Percentiles rank a stretch among this genome's conserved stretches.
Evolutionary conservation across 2,329 filamentous ascomycete genomes (phyloP).

Genomic region (Monilinia vaccinii-corymbosi): DNA sequence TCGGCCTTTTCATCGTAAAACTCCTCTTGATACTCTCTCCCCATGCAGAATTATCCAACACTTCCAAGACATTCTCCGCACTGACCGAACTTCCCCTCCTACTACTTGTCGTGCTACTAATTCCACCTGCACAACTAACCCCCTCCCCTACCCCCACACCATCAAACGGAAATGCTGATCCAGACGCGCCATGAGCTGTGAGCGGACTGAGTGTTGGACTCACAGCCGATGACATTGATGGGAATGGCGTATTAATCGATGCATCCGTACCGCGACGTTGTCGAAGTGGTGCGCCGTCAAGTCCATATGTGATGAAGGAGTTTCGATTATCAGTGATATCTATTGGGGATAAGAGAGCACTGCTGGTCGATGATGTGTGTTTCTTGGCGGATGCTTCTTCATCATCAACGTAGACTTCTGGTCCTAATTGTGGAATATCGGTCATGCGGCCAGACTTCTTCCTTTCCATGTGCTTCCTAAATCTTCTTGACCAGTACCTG

Average conservation of each 20-base stretch:
- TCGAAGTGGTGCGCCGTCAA: constrained; percentile 21
- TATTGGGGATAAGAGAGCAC: constrained; percentile 21
- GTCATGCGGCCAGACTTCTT: constrained; percentile 72
- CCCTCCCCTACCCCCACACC: constrained; percentile 13
- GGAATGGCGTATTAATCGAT: constrained; percentile 6
- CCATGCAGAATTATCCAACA: constrained; percentile 86
- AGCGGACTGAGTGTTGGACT: constrained; percentile 20
- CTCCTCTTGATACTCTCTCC: constrained; percentile 85
- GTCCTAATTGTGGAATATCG: constrained; percentile 67
- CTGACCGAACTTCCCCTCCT: constrained; percentile 62
- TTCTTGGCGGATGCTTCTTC: constrained; percentile 38
- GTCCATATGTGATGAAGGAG: constrained; percentile 26
- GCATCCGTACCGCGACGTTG: constrained; percentile 18
- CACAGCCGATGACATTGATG: constrained; percentile 16
- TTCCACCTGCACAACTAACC: constrained; percentile 13
- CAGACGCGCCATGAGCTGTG: constrained; percentile 29
- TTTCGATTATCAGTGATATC: constrained; percentile 19
- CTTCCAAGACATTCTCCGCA: constrained; percentile 69
- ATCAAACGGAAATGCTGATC: constrained; percentile 27
- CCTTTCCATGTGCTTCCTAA: constrained; percentile 64
- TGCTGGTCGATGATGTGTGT: constrained; percentile 12
- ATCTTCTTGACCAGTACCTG: constrained; percentile 73
- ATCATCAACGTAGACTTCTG: constrained; percentile 84
- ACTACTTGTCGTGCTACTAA: constrained; percentile 37
- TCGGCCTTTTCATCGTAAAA: constrained; percentile 56